Evolutionary conservation across 768 basidiomycete genomes (phyloP), one percentile per base, ranked within the genome.

Genomic region (Suillus paluster): DNA sequence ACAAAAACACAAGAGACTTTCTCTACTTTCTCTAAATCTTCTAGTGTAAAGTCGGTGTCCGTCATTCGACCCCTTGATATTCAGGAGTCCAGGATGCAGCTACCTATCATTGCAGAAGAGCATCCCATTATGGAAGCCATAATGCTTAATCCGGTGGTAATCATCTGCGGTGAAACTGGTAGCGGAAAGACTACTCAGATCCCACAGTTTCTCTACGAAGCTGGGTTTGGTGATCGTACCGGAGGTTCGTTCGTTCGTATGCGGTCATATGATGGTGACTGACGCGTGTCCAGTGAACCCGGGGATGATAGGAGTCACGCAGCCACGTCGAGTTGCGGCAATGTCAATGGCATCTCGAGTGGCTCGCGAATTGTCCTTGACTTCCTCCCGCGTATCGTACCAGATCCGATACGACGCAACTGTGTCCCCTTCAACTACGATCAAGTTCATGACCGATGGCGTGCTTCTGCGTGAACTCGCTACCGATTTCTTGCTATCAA

Each of bases 371-470:
- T 80, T 99, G n/a, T 91, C 92, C 6, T 79, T 98, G 15, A 83
- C 92, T 1, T 81, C 90, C 1, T 89, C 90, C 1, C 82, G 85
- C 27, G 94, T 99, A 7, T 97, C 97, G 0, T 96, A 99, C 75
- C 96, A 98, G 74, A 98, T 99, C 64, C 91, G 97, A 63, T 99
- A 99, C 71, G 97, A 98, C 67, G 91, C 94, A 1, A 98, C 95
- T 1, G 89, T 95, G 0, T 95, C 95, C 4, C 83, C 94, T 1
- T 82, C 86, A 23, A 99, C 97, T 2, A 89, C 89, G 9, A 95
- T 99, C 80, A 98, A 99, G 75, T 99, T 99, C 81, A 98, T 99
- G 96, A 99, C 97, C 7, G 97, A 99, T 69, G 97, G 97, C 79
- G 95, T 99, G 30, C 79, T 99, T 38, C 80, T 99, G 17, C 89